phyloP scores from a whole-genome alignment of 495 filamentous ascomycete genomes.

The Thozetella sp. region DNA sequence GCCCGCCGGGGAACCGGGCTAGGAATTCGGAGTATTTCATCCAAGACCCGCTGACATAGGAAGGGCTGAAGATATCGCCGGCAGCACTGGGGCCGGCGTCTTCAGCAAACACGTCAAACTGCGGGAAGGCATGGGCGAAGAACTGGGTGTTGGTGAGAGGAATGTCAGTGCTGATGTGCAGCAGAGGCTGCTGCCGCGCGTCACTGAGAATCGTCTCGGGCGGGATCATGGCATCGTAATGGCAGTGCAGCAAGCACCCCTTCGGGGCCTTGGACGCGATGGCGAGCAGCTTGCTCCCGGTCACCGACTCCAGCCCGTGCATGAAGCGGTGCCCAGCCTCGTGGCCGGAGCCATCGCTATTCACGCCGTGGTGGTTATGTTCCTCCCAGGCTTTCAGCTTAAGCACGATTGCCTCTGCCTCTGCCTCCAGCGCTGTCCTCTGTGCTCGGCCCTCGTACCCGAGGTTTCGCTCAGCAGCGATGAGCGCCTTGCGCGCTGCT shows the following conservation, averaged over 20 bases:
- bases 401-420: conserved; percentile 1
- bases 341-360: conserved; percentile 5
- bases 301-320: not conserved
- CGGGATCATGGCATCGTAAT: conserved; percentile 3
- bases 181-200: not conserved
- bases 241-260: conserved; percentile 6
- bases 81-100: not conserved
- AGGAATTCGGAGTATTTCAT: conserved; percentile 6
- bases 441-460: conserved; percentile 2
- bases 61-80: not conserved
- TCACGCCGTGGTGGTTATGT: conserved; percentile 2
- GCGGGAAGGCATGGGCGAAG: conserved; percentile 5
- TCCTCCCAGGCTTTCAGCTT: conserved; percentile 6
- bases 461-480: not conserved
- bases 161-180: conserved; percentile 5
- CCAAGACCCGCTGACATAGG: conserved; percentile 3
- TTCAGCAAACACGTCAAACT: conserved; percentile 3
- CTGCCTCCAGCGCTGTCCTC: not conserved
- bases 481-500: conserved; percentile 1
- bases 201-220: not conserved
- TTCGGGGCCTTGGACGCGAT: conserved; percentile 6
- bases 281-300: not conserved
- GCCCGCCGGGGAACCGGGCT: not conserved
- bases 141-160: not conserved
- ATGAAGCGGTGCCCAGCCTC: conserved; percentile 7